A percentile compares a stretch with the other conserved stretches of the same genome.
Conservation (phyloP, 1,284 basidiomycete genomes). For the Fistulina hepatica region DNA sequence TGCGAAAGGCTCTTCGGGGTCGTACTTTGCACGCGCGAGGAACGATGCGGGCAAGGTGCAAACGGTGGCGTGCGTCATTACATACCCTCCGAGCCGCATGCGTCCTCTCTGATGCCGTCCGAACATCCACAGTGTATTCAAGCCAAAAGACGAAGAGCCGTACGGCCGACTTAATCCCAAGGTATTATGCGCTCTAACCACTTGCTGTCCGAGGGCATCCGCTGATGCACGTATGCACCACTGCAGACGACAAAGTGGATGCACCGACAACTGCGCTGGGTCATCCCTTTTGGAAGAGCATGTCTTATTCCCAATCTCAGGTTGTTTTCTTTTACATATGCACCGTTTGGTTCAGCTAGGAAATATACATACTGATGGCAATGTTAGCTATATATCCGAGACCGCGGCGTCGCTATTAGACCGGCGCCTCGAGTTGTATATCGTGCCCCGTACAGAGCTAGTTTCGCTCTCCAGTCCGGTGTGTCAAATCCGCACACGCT, state of each 20-base stretch:
- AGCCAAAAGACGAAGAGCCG: constrained; percentile 85
- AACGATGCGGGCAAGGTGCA: constrained; percentile 51
- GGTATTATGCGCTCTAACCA: constrained; percentile 24
- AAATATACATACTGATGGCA: constrained; percentile 7
- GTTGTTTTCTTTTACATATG: constrained; percentile 24
- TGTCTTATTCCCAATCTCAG: constrained; percentile 82
- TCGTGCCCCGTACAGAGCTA: constrained; percentile 81
- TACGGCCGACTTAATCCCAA: constrained; percentile 79
- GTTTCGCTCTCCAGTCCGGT: constrained; percentile 74
- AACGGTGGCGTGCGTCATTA: constrained; percentile 59
- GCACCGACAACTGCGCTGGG: constrained; percentile 75
- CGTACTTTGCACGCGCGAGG: constrained; percentile 76
- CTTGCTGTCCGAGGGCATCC: neutral
- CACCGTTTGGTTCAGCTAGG: constrained; percentile 1
- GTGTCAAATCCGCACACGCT: constrained; percentile 17
- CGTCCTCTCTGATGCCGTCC: neutral
- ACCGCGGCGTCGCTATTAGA: constrained; percentile 84
- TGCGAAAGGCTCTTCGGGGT: constrained; percentile 74
- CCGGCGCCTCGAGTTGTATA: constrained; percentile 58
- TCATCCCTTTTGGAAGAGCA: constrained; percentile 76
- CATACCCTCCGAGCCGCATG: neutral
- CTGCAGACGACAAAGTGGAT: constrained; percentile 80
- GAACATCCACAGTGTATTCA: constrained; percentile 57
- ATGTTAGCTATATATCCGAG: constrained; percentile 34
- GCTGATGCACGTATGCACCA: neutral